Conservation (phyloP, 768 basidiomycete species). For the Boletellus ananiceps region DNA sequence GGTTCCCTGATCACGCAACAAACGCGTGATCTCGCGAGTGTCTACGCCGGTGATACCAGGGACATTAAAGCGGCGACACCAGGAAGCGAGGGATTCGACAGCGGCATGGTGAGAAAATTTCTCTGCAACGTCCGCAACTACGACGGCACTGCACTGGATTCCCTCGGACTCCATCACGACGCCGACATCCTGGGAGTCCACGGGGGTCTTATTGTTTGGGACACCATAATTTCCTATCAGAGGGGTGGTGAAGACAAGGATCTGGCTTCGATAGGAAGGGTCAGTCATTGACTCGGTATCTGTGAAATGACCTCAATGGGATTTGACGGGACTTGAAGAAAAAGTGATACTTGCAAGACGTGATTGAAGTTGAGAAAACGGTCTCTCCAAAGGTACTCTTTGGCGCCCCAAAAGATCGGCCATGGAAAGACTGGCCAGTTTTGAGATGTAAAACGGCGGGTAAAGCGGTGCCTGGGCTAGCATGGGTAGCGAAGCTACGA, state of each 20-base stretch:
- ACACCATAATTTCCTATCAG: slow-evolving; percentile 99
- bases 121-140: slow-evolving; percentile 93
- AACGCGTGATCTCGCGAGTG: slow-evolving; percentile 90
- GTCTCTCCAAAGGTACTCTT: slow-evolving; percentile 92
- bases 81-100: slow-evolving; percentile 86
- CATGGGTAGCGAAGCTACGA: slow-evolving; percentile 66
- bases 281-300: slow-evolving; percentile 99
- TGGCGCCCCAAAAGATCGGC: slow-evolving; percentile 84
- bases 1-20: slow-evolving; percentile 95
- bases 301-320: slow-evolving; percentile 30
- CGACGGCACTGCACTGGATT: slow-evolving; percentile 88
- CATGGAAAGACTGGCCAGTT: slow-evolving; percentile 88
- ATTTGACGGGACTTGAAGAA: slow-evolving; percentile 2
- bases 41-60: slow-evolving; percentile 97
- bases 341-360: slow-evolving; percentile 67
- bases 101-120: slow-evolving; percentile 93
- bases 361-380: slow-evolving; percentile 98
- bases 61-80: slow-evolving; percentile 87
- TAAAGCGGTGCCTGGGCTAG: slow-evolving; percentile 40
- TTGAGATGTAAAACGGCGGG: slow-evolving; percentile 91
- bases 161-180: slow-evolving; percentile 84
- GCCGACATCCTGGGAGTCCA: slow-evolving; percentile 74
- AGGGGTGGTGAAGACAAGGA: slow-evolving; percentile 97
- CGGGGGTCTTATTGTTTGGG: slow-evolving; percentile 70
- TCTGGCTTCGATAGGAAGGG: slow-evolving; percentile 96